Evolutionary conservation across 75 land plant genomes (phyloP), one percentile per base, ranked within the genome.

Genomic region (Selaginella tamariscina): DNA sequence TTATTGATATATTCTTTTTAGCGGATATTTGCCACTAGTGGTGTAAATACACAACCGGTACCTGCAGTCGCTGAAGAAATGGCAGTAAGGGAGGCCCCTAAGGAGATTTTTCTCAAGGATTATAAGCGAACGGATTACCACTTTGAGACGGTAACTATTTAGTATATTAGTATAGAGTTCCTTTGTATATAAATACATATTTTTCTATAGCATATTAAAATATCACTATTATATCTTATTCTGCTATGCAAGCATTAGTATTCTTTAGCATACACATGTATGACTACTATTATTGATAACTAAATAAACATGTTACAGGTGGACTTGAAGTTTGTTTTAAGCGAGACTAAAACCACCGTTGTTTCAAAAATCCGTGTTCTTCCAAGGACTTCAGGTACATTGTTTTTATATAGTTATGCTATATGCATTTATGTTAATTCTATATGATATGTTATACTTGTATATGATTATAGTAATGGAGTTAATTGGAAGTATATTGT

Each of bases 321-420:
- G 56, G 76, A 86, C 56, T 73, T 91, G 77, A 84, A 76, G 27
- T 91, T 91, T 75, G 33, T 55, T 0, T 66, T 88, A 71, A 92
- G 86, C 21, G 97, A 91, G 66, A 88, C 88, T 55, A 81, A 84
- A n/a, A 91, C 97, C 24, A 77, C 70, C 65, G 97, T 91, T 1
- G 73, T 32, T 31, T 86, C 93, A 67, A 82, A 66, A 59, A 91
- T 86, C 32, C 24, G 69, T 65, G 92, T 91, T 29, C 62, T 24
- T 29, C 84, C 80, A 0, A 73, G 84, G 67, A 69, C 78, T 68
- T 85, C 83, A 79, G 92, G 92, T 84, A 75, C 13, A 2, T 39
- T 5, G 2, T 26, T 23, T 65, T 5, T 5, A 2, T 24, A 23
- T 56, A 29, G 27, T 9, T 56, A 60, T 30, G 1, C 29, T 13